phyloP scores from a whole-genome alignment of 2,329 filamentous ascomycete genomes.

The Xylariaceae sp. region DNA sequence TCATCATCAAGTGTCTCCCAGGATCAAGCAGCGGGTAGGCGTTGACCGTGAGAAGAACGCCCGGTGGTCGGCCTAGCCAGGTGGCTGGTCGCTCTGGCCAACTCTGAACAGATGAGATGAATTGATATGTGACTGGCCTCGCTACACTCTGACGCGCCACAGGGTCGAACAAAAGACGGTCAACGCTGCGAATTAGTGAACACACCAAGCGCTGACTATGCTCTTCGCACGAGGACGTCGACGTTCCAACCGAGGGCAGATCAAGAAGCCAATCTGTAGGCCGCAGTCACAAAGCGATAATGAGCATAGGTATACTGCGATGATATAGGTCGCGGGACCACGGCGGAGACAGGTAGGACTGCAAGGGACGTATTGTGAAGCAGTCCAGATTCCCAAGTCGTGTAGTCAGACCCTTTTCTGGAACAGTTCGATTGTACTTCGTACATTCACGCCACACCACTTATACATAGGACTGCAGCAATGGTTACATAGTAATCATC shows the following conservation, averaged over 20 bases:
- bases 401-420: not conserved
- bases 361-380: not conserved
- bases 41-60: not conserved
- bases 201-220: not conserved
- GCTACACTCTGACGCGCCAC: slow-evolving; percentile 4
- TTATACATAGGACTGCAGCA: too few relatives aligned
- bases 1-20: slow-evolving; percentile 20
- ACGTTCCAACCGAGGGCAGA: not conserved
- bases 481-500: too few relatives aligned
- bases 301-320: not conserved
- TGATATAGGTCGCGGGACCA: not conserved
- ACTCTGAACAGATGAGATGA: not conserved
- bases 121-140: not conserved
- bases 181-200: slow-evolving; percentile 1
- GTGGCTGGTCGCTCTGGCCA: not conserved
- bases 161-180: slow-evolving; percentile 2
- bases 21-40: not conserved
- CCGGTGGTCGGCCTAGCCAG: not conserved
- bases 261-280: not conserved
- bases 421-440: too few relatives aligned
- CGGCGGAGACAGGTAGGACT: not conserved
- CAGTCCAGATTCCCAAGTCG: not conserved
- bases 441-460: not conserved
- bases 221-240: slow-evolving; percentile 2
- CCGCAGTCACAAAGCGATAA: not conserved